These are phyloP conservation scores for Microdochium trichocladiopsis DNA, from an alignment of 2,329 filamentous ascomycete genomes.

Conservation along the genomic window DNA sequence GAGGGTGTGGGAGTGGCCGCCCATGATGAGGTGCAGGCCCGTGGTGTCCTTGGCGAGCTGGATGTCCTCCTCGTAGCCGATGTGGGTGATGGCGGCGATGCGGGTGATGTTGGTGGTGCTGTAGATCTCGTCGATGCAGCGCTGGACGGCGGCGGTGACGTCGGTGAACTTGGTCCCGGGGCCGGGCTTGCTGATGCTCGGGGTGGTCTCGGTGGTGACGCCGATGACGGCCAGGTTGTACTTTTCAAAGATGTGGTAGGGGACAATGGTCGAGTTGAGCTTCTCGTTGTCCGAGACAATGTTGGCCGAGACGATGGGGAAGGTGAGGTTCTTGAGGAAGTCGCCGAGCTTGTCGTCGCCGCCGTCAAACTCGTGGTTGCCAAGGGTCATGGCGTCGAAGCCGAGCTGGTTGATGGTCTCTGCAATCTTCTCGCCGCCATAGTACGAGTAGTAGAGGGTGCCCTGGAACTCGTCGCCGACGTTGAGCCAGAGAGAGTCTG, in stretches of 20 bases:
- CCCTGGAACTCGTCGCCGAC: slow-evolving; percentile 64
- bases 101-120: slow-evolving; percentile 53
- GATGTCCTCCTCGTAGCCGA: slow-evolving; percentile 59
- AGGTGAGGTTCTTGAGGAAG: slow-evolving; percentile 50
- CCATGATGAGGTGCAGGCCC: slow-evolving; percentile 58
- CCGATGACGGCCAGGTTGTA: slow-evolving; percentile 41
- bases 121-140: slow-evolving; percentile 52
- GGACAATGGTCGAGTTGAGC: slow-evolving; percentile 57
- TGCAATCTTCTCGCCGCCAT: slow-evolving; percentile 63
- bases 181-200: slow-evolving; percentile 51
- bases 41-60: slow-evolving; percentile 51
- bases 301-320: slow-evolving; percentile 58
- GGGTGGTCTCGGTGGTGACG: slow-evolving; percentile 40
- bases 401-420: slow-evolving; percentile 57
- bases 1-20: slow-evolving; percentile 28
- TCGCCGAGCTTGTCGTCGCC: slow-evolving; percentile 43
- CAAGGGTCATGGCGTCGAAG: slow-evolving; percentile 63
- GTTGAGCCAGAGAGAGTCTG: slow-evolving; percentile 31
- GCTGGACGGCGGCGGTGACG: slow-evolving; percentile 54
- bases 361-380: slow-evolving; percentile 61
- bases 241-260: slow-evolving; percentile 57
- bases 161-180: slow-evolving; percentile 51
- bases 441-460: slow-evolving; percentile 61
- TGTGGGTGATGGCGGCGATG: slow-evolving; percentile 60
- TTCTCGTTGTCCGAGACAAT: slow-evolving; percentile 51